Evolutionary conservation across 78 protist species (phyloP).

Genomic region (Paratrimastix pyriformis): DNA sequence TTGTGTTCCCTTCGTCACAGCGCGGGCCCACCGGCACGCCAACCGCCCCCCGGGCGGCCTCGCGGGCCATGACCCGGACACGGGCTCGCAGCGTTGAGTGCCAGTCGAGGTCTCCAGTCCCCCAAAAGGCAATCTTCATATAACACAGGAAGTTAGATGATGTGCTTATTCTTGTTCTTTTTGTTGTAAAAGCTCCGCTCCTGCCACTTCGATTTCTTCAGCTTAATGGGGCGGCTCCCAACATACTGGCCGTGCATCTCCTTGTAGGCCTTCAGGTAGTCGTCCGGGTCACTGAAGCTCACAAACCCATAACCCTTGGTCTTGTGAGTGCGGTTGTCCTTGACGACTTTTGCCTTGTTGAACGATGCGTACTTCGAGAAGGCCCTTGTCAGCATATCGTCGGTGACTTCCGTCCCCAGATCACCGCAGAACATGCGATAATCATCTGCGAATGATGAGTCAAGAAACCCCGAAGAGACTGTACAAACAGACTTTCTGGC

Average conservation of each 20-base stretch:
- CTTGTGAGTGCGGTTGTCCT: constrained; percentile 39
- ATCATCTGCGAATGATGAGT: constrained; percentile 31
- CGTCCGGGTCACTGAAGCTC: constrained; percentile 47
- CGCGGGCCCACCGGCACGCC: too few relatives aligned
- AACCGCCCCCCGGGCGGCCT: too few relatives aligned
- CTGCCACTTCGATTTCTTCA: constrained; percentile 27
- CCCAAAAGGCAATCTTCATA: too few relatives aligned
- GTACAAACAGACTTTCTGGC: constrained; percentile 32
- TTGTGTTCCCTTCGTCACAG: too few relatives aligned
- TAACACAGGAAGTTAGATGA: too few relatives aligned
- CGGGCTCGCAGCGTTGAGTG: too few relatives aligned
- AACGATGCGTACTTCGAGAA: constrained; percentile 53
- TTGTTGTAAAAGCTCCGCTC: constrained; percentile 10
- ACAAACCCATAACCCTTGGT: constrained; percentile 66
- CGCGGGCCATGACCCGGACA: too few relatives aligned
- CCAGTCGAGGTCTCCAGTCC: too few relatives aligned
- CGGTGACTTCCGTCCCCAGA: constrained; percentile 62
- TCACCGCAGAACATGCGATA: constrained; percentile 65
- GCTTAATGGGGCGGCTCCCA: constrained; percentile 35
- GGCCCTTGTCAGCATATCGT: constrained; percentile 41
- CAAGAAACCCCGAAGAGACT: not conserved
- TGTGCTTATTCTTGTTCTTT: too few relatives aligned
- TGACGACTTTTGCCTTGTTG: constrained; percentile 49
- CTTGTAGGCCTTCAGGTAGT: constrained; percentile 43
- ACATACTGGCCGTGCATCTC: constrained; percentile 53